Base-by-base conservation (phyloP, 176 grass and related monocot genomes). In the sorghum (Sorghum bicolor) region DNA sequence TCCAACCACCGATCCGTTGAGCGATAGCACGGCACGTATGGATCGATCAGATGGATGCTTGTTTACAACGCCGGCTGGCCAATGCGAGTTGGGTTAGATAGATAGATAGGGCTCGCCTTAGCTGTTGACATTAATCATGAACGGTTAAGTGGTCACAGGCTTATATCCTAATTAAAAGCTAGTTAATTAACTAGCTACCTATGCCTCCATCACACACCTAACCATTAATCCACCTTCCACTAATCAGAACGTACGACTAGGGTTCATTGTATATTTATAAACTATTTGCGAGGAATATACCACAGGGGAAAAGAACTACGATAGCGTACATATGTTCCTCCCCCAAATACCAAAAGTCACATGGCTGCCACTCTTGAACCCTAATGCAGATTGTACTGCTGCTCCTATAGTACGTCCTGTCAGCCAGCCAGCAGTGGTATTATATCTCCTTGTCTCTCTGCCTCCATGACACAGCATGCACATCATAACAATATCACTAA, bases 81-180 rank as follows among this genome's bases (percentile, higher is more conserved):
- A 32, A 41, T 38, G 14, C 58, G 77, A 39, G 45, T 80, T 76
- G 41, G 70, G 50, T 71, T 91, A 80, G 76, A 29, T 45, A 26
- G 57, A 61, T 24, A 58, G 22, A n/a, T n/a, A n/a, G n/a, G n/a
- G 22, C 66, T 70, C 20, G 65, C 48, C 44, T 38, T 47, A 32
- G 73, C 55, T 83, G 48, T 72, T 78, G 65, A 50, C 10, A 34
- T 13, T 62, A 70, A 37, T 70, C 62, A 78, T 62, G 36, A 62
- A 68, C 2, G 45, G 63, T 60, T 77, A 70, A 89, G 82, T 89
- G 77, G n/a, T 33, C 63, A 77, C 68, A 79, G 55, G 37, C 61
- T 77, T 31, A 48, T 31, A 48, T 31, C 20, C 67, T 83, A 86
- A 82, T 79, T 58, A 74, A 86, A 83, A 64, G 8, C 55, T 60